These are phyloP conservation scores for Colletotrichum sp. DNA, from an alignment of 2,329 filamentous ascomycete species.

Conservation along the genomic window DNA sequence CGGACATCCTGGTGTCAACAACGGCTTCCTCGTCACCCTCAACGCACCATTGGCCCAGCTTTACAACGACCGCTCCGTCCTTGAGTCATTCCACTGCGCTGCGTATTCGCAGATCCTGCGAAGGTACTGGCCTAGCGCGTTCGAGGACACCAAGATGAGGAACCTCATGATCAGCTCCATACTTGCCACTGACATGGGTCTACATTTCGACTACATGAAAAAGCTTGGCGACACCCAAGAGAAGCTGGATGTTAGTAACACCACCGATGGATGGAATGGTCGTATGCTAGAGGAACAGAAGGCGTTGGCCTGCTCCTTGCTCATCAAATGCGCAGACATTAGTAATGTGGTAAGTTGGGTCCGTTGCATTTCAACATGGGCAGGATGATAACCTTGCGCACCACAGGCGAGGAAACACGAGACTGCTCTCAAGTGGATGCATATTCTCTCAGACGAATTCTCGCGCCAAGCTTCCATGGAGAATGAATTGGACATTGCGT, in stretches of 20 bases:
- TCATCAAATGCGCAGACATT: conserved; percentile 99
- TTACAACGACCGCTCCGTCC: conserved; percentile 95
- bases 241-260: conserved; percentile 72
- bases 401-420: conserved; percentile 81
- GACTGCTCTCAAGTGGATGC: conserved; percentile 87
- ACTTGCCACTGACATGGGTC: conserved; percentile 93
- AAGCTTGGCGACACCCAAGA: conserved; percentile 82
- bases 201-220: conserved; percentile 97
- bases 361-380: neutral
- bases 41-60: conserved; percentile 93
- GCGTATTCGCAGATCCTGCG: conserved; percentile 96
- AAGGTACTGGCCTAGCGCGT: conserved; percentile 86
- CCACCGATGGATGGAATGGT: conserved; percentile 76
- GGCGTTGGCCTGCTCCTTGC: conserved; percentile 82
- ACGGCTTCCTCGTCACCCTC: conserved; percentile 90
- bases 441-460: conserved; percentile 94
- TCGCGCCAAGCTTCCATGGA: conserved; percentile 94
- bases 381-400: conserved; percentile 23
- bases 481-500: conserved; percentile 82
- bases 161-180: conserved; percentile 98
- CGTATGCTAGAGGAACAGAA: conserved; percentile 79
- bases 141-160: conserved; percentile 79
- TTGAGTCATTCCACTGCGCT: conserved; percentile 97
- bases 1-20: conserved; percentile 97
- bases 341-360: conserved; percentile 84